Evolutionary conservation across 164 flowering plant species (phyloP), one percentile per base, ranked within the genome.

Genomic region (Berberis thunbergii): DNA sequence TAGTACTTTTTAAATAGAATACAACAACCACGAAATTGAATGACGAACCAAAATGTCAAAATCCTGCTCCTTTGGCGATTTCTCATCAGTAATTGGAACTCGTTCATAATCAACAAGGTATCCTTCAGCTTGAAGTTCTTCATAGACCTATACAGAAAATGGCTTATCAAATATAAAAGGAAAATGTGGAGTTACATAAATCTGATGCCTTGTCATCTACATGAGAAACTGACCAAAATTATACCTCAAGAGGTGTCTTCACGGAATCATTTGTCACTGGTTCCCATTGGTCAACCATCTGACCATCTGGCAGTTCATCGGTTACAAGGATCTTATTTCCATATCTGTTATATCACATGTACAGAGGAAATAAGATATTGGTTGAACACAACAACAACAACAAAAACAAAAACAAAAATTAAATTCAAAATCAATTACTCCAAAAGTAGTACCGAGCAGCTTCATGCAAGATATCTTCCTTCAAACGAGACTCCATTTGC

Each of bases 231-330:
- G n/a, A 10, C 41, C 10, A 57, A 57, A 9, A 57, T 0, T 52
- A 63, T 77, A 89, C 98, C 91, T 92, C 90, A 58, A 92, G 71
- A 6, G 96, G 96, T 46, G 98, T 86, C 79, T 84, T 89, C 59
- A 92, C 83, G 63, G 89, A 92, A 74, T 84, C 88, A 61, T 60
- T 63, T 43, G 86, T 80, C 57, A 92, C 96, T 43, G 88, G 84
- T 79, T 92, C 98, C 98, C 98, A 92, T 71, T 92, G 98, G 78
- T 92, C 98, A 73, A 92, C 98, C 98, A 92, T 92, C 74, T 92
- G 96, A 72, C 96, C 96, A 80, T 89, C 96, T 65, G 91, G 96
- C 73, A 92, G 82, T 76, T 92, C 98, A 82, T 92, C 98, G 77
- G 98, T 92, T 67, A 92, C 98, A 77, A 92, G 98, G 87, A 92